Evolutionary conservation across 441 rosid genomes (phyloP), one percentile per base, ranked within the genome.

Genomic region (Pelargonium fulgidum): DNA sequence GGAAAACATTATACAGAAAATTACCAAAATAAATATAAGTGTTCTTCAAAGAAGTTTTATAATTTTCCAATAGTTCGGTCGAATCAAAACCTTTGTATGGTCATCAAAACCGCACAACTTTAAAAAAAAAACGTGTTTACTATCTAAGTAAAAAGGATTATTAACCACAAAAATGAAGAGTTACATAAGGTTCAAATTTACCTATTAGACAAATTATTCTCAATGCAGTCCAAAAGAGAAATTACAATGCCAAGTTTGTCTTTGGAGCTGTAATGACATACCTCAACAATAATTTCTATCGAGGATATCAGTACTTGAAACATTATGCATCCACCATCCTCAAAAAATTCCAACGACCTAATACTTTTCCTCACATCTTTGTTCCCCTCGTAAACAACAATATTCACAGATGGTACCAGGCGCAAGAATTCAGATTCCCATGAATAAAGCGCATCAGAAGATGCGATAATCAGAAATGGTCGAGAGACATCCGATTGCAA

Each of bases 401-500:
- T 67, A 75, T 80, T 67, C 63, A 75, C 54, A 66, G 76, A 75
- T 22, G 86, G 84, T 39, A 81, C 82, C 29, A 81, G 54, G 45
- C 39, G 78, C 44, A 72, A 75, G 72, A 83, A 83, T 71, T 78
- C 83, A 63, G 78, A 81, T 66, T 85, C 87, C 91, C 91, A 87
- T 4, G 72, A 79, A 80, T 63, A 22, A 72, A 82, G 83, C 48
- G 72, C 71, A 73, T 69, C 36, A 68, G 85, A 68, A 62, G 81
- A 76, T 70, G 89, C 72, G 56, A 87, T 74, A 65, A 87, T 73
- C 47, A 87, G 86, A 72, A 85, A 81, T 44, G 89, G 92, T 68
- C 62, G 68, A 64, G 64, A 62, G 66, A 63, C 75, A 44, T 75
- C 70, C 42, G 74, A 68, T 52, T 74, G 69, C 64, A 84, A 44